Base-by-base conservation (phyloP, 108 stramenopile species). In the Epithemia pelagica region DNA sequence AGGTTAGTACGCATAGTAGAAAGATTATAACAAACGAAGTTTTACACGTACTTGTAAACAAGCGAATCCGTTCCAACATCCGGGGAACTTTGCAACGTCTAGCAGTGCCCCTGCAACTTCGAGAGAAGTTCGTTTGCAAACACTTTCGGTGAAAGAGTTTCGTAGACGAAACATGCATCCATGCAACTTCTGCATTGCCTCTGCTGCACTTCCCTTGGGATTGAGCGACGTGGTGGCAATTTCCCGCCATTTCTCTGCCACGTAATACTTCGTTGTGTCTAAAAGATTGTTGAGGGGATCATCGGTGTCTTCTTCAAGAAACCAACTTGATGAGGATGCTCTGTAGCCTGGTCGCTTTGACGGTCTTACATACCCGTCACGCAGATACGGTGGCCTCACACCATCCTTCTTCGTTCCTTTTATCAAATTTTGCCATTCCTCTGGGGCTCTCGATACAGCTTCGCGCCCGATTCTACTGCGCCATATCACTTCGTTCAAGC, bases 11-110 rank as follows among this genome's bases (percentile, higher is more conserved):
- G 37, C 5, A 10, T 46, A 15, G 37, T 15, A 46, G 37, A 5
- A 15, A 46, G 10, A 46, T 46, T n/a, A n/a, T n/a, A n/a, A n/a
- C n/a, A n/a, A n/a, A 10, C 37, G 15, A 46, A 5, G 37, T 10
- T 5, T 46, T 5, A 15, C 37, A 46, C 37, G 5, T 46, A 46
- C 37, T 54, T 87, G 84, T 54, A 94, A 32, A 59, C 87, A 84
- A 60, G 75, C 62, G 61, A 94, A 90, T 15, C 89, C 89, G 69
- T 94, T 86, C 28, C 65, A 51, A 33, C 91, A 92, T 22, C 70
- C 64, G 22, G 77, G 65, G 27, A 60, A 21, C 20, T 76, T 58
- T 21, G 87, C 84, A 28, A 94, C 64, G 28, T 78, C 76, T 27
- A 94, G 66, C 64, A 94, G 71, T 7, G 76, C 80, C 15, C 70